phyloP scores from a whole-genome alignment of 148 eudicot species.

The Bassia scoparia region DNA sequence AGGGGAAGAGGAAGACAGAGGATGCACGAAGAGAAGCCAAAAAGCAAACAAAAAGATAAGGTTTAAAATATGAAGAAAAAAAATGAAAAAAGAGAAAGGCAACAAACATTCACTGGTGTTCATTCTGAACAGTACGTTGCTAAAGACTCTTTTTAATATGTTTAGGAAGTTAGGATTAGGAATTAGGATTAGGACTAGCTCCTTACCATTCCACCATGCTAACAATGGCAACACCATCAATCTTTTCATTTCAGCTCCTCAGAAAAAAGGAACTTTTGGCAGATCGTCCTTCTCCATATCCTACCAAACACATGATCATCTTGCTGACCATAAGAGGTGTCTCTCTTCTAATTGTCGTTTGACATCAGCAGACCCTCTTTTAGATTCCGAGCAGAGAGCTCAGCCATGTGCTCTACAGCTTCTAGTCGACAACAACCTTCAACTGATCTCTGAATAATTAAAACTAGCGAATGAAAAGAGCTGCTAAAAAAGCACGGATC shows the following conservation, averaged over 20 bases:
- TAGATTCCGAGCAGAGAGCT: not conserved
- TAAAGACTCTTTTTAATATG: no score
- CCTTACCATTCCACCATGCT: slow-evolving; percentile 20
- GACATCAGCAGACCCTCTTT: not conserved
- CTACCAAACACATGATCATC: slow-evolving; percentile 10
- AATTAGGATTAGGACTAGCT: no score
- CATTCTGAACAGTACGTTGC: no score
- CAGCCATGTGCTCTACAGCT: not conserved
- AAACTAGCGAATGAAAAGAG: not conserved
- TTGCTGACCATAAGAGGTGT: slow-evolving; percentile 1
- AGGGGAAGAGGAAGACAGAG: no score
- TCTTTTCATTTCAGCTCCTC: not conserved
- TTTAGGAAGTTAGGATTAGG: no score
- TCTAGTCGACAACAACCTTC: not conserved
- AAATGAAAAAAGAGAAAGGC: no score
- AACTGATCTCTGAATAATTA: not conserved
- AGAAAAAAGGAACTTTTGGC: not conserved
- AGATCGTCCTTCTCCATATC: slow-evolving; percentile 10
- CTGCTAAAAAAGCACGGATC: not conserved
- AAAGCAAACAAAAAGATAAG: no score
- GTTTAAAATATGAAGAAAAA: no score
- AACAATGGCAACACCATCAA: slow-evolving; percentile 8
- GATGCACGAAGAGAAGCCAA: no score
- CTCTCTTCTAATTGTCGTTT: not conserved
- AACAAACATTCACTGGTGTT: no score